Evolutionary conservation across 129 eudicot species (phyloP), one percentile per base, ranked within the genome.

Genomic region (Oenanthe sinensis): DNA sequence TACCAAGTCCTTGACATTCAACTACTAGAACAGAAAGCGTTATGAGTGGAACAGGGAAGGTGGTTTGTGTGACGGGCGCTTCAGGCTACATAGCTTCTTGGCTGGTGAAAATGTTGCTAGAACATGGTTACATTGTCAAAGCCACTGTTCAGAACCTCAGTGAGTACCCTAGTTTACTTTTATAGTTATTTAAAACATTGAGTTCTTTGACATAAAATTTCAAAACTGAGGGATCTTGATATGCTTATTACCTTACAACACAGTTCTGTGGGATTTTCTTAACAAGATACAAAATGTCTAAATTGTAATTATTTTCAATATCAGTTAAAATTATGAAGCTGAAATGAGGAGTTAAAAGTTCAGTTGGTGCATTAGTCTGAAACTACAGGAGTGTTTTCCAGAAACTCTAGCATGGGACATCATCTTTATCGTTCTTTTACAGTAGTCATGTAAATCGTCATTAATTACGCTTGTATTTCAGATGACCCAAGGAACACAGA

Each of bases 11-110:
- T n/a, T n/a, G n/a, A n/a, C n/a, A n/a, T n/a, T n/a, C n/a, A n/a
- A n/a, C n/a, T n/a, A n/a, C n/a, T n/a, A n/a, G n/a, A n/a, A n/a
- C n/a, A n/a, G n/a, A n/a, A n/a, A n/a, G n/a, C n/a, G n/a, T n/a
- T n/a, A 49, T 49, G 55, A 49, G 74, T 78, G 82, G 86, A 78
- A 75, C 26, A 78, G 86, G 85, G 55, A 82, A 85, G 82, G 78
- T 77, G 46, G 89, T 85, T 13, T 85, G 87, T 22, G 91, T 85
- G 5, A 88, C 89, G 8, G 91, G 91, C 0, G 89, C 91, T 9
- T 88, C 91, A 1, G 91, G 91, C 2, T 88, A 36, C 87, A 79
- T 88, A 44, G 91, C 91, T 58, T 88, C 91, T 4, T 88, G 91
- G 89, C 60, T 88, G 12, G 91, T 88, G 49, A 88, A 88, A 46